phyloP scores from a whole-genome alignment of 805 yeast species.

The Kodamaea hsintzibuensis region DNA sequence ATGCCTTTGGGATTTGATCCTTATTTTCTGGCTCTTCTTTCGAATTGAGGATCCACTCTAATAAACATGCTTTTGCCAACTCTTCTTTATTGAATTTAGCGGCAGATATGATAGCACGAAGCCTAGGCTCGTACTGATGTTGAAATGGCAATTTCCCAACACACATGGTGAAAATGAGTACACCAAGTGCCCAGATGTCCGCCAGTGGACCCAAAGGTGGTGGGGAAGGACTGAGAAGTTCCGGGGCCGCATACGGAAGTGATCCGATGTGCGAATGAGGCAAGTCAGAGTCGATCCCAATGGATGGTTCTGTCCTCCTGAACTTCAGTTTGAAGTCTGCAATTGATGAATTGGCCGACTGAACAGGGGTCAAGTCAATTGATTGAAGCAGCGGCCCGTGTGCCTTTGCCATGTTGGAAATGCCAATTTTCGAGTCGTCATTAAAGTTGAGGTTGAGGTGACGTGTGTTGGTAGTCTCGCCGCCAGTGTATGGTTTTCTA shows the following conservation, averaged over 20 bases:
- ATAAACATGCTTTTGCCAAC: constrained; percentile 42
- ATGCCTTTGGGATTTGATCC: constrained; percentile 4
- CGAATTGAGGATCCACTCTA: constrained; percentile 25
- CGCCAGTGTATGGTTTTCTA: constrained; percentile 38
- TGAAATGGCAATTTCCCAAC: constrained; percentile 79
- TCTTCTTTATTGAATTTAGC: constrained; percentile 58
- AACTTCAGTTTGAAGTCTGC: constrained; percentile 9
- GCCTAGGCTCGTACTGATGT: constrained; percentile 79
- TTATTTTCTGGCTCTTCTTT: constrained; percentile 10
- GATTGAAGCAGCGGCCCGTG: constrained; percentile 39
- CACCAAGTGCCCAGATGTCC: constrained; percentile 93
- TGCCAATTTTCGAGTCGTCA: constrained; percentile 33
- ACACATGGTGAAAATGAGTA: constrained; percentile 68
- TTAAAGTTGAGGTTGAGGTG: constrained; percentile 21
- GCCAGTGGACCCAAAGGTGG: constrained; percentile 64
- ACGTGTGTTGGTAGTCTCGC: constrained; percentile 25
- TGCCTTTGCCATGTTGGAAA: constrained; percentile 23
- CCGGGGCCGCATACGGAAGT: constrained; percentile 91
- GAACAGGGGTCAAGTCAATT: constrained; percentile 30
- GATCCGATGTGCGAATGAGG: constrained; percentile 83
- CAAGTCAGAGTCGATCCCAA: constrained; percentile 30
- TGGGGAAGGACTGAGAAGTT: constrained; percentile 64
- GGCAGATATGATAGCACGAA: constrained; percentile 68
- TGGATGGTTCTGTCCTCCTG: not conserved
- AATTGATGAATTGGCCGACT: constrained; percentile 13